Base-by-base conservation (phyloP, 371 early-diverging fungal genomes). In the Mortierella sp. region DNA sequence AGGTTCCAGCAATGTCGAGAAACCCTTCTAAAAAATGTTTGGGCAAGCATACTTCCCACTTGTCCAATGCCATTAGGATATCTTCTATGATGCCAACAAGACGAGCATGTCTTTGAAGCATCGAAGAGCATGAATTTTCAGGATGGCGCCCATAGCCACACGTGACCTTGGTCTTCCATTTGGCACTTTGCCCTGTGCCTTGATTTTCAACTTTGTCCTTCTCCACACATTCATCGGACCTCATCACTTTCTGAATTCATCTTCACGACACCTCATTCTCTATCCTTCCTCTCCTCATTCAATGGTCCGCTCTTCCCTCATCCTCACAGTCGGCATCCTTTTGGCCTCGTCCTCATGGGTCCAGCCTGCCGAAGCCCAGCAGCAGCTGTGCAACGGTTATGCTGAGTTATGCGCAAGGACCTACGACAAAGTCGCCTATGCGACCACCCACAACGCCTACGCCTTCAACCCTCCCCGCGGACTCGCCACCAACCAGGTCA, bases 371-470 rank as follows among this genome's bases (percentile, higher is more conserved):
- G 55, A 74, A 11, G 82, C 82, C 45, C 77, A 74, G 29, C 43
- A 74, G 48, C 89, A 90, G 68, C 75, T 69, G 8, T 95, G 95
- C 77, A 95, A 95, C 76, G 95, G 95, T 0, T 90, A 93, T 74
- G 72, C 87, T 2, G 91, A 91, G 68, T 86, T 92, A 16, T 95
- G 95, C 76, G 67, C 86, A 48, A 89, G 86, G 74, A 74, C 85
- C 8, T 95, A 91, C 71, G 79, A 90, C 71, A 68, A 87, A 53
- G 80, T 95, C 14, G 87, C 94, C 0, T 93, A 88, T 55, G 78
- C 92, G 1, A 81, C 92, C n/a, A 91, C 95, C 3, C 96, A 95
- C 85, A 95, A 95, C 76, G 88, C 95, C 0, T 95, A 90, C 75
- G 91, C 93, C 16, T 86, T 74, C 64, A 81, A 79, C 13, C 92